Evolutionary conservation across 805 yeast species (phyloP).

Genomic region (Wickerhamiella qilinensis): DNA sequence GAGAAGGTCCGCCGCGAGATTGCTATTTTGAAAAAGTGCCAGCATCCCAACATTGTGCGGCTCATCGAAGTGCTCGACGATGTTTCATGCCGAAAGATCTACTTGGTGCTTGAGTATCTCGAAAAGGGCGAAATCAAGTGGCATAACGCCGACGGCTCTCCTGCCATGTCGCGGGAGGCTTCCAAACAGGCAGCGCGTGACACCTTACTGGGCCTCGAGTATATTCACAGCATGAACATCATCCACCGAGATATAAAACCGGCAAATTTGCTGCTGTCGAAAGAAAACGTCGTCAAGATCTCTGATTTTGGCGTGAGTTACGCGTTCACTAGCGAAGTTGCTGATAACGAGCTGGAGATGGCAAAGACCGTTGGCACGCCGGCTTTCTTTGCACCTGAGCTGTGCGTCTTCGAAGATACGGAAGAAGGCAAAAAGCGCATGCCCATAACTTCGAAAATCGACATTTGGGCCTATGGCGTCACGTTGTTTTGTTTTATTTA

Average conservation of each 20-base stretch:
- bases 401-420: constrained; percentile 43
- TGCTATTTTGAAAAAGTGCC: constrained; percentile 82
- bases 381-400: constrained; percentile 89
- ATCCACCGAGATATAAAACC: constrained; percentile 48
- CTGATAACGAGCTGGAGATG: constrained; percentile 58
- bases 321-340: constrained; percentile 32
- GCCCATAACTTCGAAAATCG: constrained; percentile 65
- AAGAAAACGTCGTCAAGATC: constrained; percentile 65
- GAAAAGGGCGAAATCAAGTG: constrained; percentile 85
- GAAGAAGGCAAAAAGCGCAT: constrained; percentile 18
- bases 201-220: constrained; percentile 75
- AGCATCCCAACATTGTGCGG: constrained; percentile 84
- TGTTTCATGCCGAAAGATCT: constrained; percentile 63
- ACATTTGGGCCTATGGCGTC: constrained; percentile 96
- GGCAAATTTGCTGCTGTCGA: constrained; percentile 63
- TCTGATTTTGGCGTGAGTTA: constrained; percentile 96
- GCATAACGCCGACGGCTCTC: constrained; percentile 43
- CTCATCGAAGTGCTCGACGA: constrained; percentile 82
- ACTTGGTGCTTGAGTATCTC: constrained; percentile 76
- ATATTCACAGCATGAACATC: constrained; percentile 76
- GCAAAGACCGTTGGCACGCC: constrained; percentile 98
- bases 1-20: constrained; percentile 72
- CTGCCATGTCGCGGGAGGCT: constrained; percentile 50
- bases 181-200: constrained; percentile 65
- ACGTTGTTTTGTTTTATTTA: constrained; percentile 76